Conservation (phyloP, 176 grass and related monocot genomes). For the Phragmites australis region DNA sequence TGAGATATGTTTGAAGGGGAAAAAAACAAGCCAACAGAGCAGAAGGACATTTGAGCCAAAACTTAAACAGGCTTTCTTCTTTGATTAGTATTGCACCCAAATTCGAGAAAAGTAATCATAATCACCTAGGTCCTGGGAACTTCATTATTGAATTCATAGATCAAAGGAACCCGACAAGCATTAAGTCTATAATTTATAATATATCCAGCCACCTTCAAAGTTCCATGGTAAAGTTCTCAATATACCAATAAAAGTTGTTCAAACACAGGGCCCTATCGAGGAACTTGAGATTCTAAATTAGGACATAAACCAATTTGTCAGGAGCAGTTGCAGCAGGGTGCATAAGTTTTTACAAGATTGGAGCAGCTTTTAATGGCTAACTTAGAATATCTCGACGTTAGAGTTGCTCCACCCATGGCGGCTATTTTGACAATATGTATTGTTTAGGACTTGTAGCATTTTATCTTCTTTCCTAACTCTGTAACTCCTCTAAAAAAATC, state of each 20-base stretch:
- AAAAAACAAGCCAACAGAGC: not conserved
- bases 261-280: not conserved
- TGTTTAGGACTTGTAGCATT: not conserved
- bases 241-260: not conserved
- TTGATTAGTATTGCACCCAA: not conserved
- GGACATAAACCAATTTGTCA: not conserved
- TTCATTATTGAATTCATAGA: not conserved
- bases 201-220: not conserved
- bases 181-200: conserved; percentile 6
- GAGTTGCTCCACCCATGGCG: not conserved
- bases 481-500: not conserved
- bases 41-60: not conserved
- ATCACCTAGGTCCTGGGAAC: not conserved
- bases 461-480: not conserved
- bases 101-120: not conserved
- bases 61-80: not conserved
- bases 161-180: not conserved
- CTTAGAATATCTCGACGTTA: not conserved
- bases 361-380: not conserved
- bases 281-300: not conserved
- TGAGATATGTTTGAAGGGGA: not conserved
- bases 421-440: not conserved
- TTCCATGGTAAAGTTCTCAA: conserved; percentile 6
- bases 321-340: not conserved
- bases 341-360: not conserved